Conservation (phyloP, 192 early-diverging fungal species). For the Coemansia sp. region DNA sequence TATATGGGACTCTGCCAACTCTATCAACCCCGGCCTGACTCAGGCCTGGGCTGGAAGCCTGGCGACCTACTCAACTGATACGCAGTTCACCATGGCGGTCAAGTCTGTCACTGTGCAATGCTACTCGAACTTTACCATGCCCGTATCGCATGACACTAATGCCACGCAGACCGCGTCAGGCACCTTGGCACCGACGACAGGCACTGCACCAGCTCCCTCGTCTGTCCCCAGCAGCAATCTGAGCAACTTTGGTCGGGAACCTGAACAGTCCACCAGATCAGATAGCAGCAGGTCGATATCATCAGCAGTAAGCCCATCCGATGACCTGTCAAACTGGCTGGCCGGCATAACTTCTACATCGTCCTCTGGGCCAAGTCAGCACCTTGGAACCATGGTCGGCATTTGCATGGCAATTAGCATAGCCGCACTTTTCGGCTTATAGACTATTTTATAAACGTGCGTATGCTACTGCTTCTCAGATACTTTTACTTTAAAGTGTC, state of each 20-base stretch:
- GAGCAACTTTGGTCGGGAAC: slow-evolving; percentile 41
- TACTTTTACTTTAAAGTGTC: not conserved
- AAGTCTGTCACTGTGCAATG: slow-evolving; percentile 58
- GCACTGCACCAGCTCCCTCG: not conserved
- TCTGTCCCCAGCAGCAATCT: slow-evolving; percentile 20
- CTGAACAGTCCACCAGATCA: not conserved
- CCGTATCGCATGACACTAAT: slow-evolving; percentile 9
- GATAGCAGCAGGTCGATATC: not conserved
- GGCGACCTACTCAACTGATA: slow-evolving; percentile 47
- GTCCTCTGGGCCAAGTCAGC: slow-evolving; percentile 13
- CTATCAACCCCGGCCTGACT: slow-evolving; percentile 34
- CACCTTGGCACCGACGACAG: not conserved
- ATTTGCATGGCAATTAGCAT: slow-evolving; percentile 11
- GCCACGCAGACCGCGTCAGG: not conserved
- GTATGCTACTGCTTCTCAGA: not conserved
- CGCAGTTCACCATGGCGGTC: slow-evolving; percentile 54
- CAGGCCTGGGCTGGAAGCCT: slow-evolving; percentile 57
- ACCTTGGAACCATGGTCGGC: not conserved
- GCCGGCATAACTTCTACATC: slow-evolving; percentile 18
- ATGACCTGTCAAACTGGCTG: slow-evolving; percentile 48
- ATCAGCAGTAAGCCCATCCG: not conserved
- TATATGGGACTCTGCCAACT: slow-evolving; percentile 63
- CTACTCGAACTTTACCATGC: slow-evolving; percentile 39
- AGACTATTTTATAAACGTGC: not conserved
- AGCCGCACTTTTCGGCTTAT: slow-evolving; percentile 3